Conservation (phyloP, 805 yeast species). For the Kuraishia molischiana region DNA sequence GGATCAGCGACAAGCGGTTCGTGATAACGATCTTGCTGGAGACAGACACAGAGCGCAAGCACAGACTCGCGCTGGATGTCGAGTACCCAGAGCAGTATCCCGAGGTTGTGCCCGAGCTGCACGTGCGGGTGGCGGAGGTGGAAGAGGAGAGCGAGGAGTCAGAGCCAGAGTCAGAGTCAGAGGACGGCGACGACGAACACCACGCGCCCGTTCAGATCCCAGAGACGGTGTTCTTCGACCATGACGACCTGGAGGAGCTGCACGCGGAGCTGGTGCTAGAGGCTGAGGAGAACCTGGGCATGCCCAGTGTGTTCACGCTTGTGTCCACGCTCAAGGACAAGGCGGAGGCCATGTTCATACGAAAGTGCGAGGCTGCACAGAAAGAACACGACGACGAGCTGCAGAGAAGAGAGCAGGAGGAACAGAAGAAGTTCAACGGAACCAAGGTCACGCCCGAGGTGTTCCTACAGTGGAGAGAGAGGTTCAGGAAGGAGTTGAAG, state of each 20-base stretch:
- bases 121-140: constrained; percentile 23
- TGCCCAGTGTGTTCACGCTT: constrained; percentile 84
- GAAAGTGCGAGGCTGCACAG: constrained; percentile 46
- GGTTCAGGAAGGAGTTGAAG: constrained; percentile 66
- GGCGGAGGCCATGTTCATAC: constrained; percentile 59
- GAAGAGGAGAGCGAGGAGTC: constrained; percentile 23
- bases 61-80: constrained; percentile 48
- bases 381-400: constrained; percentile 48
- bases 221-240: constrained; percentile 47
- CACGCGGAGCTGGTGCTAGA: constrained; percentile 36
- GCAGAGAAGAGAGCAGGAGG: constrained; percentile 62
- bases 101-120: constrained; percentile 59
- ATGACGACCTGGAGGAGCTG: constrained; percentile 32
- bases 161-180: constrained; percentile 29
- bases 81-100: constrained; percentile 76
- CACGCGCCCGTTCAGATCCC: constrained; percentile 40
- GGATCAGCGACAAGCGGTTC: constrained; percentile 36
- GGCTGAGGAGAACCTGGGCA: constrained; percentile 75
- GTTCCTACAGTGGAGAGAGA: constrained; percentile 62
- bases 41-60: constrained; percentile 50
- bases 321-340: constrained; percentile 71
- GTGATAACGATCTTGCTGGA: constrained; percentile 57
- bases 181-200: constrained; percentile 28
- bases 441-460: constrained; percentile 79
- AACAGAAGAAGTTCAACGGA: constrained; percentile 84